Percentiles rank a stretch among this genome's conserved stretches.
phyloP scores from a whole-genome alignment of 768 basidiomycete species.

The Leccinum pellstonianum region DNA sequence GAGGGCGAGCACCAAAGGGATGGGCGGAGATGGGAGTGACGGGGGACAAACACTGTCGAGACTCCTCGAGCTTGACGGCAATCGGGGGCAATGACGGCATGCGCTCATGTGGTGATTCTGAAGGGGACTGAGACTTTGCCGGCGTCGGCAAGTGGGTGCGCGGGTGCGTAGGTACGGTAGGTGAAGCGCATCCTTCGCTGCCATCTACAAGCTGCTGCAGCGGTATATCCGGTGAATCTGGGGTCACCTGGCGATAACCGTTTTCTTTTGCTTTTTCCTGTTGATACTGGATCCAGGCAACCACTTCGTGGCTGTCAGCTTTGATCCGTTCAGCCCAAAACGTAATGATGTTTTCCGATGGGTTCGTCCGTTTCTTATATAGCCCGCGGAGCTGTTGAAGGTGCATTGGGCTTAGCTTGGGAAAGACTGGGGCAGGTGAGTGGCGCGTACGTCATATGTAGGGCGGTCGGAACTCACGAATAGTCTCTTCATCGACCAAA shows the following conservation, averaged over 20 bases:
- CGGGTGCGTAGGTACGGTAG: constrained; percentile 9
- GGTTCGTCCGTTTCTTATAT: constrained; percentile 14
- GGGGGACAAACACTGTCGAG: constrained; percentile 1
- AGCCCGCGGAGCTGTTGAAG: constrained; percentile 23
- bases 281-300: constrained; percentile 30
- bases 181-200: constrained; percentile 12
- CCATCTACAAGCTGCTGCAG: neutral
- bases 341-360: constrained; percentile 21
- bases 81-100: constrained; percentile 31
- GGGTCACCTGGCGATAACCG: neutral
- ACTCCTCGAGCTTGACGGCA: constrained; percentile 29
- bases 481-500: constrained; percentile 23
- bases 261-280: constrained; percentile 22
- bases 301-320: constrained; percentile 20
- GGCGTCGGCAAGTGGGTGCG: constrained; percentile 31
- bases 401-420: constrained; percentile 23
- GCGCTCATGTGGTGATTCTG: constrained; percentile 10
- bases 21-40: neutral
- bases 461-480: constrained; percentile 19
- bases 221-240: constrained; percentile 18
- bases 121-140: constrained; percentile 26
- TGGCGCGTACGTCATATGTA: neutral
- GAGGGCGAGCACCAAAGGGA: constrained; percentile 3
- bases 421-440: constrained; percentile 25
- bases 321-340: constrained; percentile 28